Evolutionary conservation across 139 green algal species (phyloP).

Genomic region (Pleodorina starrii): DNA sequence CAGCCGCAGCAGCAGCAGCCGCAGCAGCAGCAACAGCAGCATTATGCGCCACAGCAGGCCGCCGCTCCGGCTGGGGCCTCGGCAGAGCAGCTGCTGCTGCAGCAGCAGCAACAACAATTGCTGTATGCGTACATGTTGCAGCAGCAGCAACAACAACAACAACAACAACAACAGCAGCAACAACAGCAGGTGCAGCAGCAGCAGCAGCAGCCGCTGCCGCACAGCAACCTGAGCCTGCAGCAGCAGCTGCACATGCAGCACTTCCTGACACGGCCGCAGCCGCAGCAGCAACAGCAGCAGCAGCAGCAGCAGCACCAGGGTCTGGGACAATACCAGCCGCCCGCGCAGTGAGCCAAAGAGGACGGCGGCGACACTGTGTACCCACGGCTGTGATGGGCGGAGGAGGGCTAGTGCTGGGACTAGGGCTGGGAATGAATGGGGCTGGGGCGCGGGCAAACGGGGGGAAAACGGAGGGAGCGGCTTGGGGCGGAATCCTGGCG

Average conservation of each 20-base stretch:
- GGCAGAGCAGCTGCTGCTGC: background rate
- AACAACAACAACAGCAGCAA: background rate
- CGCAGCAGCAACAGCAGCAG: background rate
- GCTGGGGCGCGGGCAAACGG: too few species aligned
- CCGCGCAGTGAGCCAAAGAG: background rate
- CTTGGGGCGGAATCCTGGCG: too few species aligned
- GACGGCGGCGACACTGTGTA: too few species aligned
- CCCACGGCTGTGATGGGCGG: too few species aligned
- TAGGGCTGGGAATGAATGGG: too few species aligned
- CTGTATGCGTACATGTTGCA: background rate
- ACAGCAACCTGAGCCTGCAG: background rate
- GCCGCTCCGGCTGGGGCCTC: background rate
- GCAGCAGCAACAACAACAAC: conserved; percentile 5
- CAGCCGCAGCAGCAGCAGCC: too few species aligned
- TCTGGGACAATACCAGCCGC: background rate
- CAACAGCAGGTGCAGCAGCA: background rate
- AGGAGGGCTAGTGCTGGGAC: too few species aligned
- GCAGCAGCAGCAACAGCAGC: background rate
- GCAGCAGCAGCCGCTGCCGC: background rate
- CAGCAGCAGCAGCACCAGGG: background rate
- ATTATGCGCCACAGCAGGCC: background rate
- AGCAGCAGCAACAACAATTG: conserved; percentile 22
- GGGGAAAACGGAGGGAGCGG: too few species aligned
- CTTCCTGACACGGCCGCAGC: background rate
- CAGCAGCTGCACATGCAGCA: conserved; percentile 18